A percentile compares a stretch with the other conserved stretches of the same genome.
These are phyloP conservation scores for Nowakowskiella sp. DNA, from an alignment of 192 early-diverging fungal genomes.

Conservation along the genomic window DNA sequence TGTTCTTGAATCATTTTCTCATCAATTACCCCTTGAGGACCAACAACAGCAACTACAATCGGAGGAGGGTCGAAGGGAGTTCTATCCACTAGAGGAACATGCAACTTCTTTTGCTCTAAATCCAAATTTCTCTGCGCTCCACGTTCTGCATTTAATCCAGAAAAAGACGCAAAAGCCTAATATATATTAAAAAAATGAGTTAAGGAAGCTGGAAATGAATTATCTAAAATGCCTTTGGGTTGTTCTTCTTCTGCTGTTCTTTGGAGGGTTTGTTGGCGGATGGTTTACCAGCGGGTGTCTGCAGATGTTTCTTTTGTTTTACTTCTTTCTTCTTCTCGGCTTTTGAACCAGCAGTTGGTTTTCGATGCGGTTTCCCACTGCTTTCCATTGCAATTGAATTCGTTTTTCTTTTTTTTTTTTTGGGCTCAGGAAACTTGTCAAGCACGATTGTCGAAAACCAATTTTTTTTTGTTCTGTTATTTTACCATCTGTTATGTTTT, in stretches of 20 bases:
- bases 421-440: too few relatives aligned
- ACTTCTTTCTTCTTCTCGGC: slow-evolving; percentile 69
- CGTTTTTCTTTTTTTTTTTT: too few relatives aligned
- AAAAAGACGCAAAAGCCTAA: slow-evolving; percentile 39
- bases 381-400: too few relatives aligned
- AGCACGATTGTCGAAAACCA: too few relatives aligned
- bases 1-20: not conserved
- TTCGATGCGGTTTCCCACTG: slow-evolving; percentile 73
- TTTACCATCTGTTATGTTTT: too few relatives aligned
- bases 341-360: slow-evolving; percentile 75
- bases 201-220: not conserved
- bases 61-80: slow-evolving; percentile 87
- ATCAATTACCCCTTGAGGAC: slow-evolving; percentile 72
- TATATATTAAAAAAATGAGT: slow-evolving; percentile 1
- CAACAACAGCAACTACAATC: slow-evolving; percentile 89
- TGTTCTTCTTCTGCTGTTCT: slow-evolving; percentile 77
- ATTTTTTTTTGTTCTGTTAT: too few relatives aligned
- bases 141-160: slow-evolving; percentile 55
- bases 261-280: slow-evolving; percentile 59
- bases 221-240: slow-evolving; percentile 74
- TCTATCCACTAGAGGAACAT: slow-evolving; percentile 92
- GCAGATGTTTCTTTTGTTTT: not conserved
- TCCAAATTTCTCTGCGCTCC: slow-evolving; percentile 71
- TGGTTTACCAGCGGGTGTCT: too few relatives aligned
- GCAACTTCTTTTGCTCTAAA: slow-evolving; percentile 79